These are phyloP conservation scores for Ganoderma sp. DNA, from an alignment of 1,284 basidiomycete genomes.

Conservation along the genomic window DNA sequence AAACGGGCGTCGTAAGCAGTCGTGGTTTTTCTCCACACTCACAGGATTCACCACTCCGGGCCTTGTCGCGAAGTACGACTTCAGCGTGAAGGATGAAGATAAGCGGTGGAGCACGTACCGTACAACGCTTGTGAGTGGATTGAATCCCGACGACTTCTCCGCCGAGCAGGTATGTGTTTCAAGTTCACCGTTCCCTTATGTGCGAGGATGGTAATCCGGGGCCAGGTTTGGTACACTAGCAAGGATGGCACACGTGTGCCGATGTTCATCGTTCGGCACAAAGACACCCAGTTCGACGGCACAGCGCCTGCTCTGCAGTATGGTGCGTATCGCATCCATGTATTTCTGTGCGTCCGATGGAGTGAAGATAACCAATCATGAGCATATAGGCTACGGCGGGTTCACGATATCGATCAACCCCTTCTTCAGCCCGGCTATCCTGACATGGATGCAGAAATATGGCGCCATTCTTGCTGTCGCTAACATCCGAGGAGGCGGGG, in stretches of 20 bases:
- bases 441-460: constrained; percentile 81
- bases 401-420: constrained; percentile 78
- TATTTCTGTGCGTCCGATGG: not conserved
- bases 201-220: not conserved
- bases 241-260: constrained; percentile 86
- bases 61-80: constrained; percentile 68
- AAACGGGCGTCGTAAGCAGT: constrained; percentile 58
- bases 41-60: constrained; percentile 80
- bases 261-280: constrained; percentile 87
- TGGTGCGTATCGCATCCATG: constrained; percentile 50
- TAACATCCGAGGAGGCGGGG: constrained; percentile 82
- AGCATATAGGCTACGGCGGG: constrained; percentile 66
- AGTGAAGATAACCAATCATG: constrained; percentile 10
- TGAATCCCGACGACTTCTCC: constrained; percentile 75
- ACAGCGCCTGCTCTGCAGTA: constrained; percentile 83
- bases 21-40: constrained; percentile 74
- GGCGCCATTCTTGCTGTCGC: constrained; percentile 77
- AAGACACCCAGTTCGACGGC: constrained; percentile 74
- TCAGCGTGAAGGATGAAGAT: constrained; percentile 50
- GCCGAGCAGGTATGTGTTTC: constrained; percentile 61
- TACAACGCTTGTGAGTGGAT: constrained; percentile 66
- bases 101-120: constrained; percentile 66
- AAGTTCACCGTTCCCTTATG: not conserved
- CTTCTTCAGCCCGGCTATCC: constrained; percentile 73
- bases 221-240: constrained; percentile 74